These are phyloP conservation scores for Mikania micrantha DNA, from an alignment of 129 eudicot genomes.

Conservation along the genomic window DNA sequence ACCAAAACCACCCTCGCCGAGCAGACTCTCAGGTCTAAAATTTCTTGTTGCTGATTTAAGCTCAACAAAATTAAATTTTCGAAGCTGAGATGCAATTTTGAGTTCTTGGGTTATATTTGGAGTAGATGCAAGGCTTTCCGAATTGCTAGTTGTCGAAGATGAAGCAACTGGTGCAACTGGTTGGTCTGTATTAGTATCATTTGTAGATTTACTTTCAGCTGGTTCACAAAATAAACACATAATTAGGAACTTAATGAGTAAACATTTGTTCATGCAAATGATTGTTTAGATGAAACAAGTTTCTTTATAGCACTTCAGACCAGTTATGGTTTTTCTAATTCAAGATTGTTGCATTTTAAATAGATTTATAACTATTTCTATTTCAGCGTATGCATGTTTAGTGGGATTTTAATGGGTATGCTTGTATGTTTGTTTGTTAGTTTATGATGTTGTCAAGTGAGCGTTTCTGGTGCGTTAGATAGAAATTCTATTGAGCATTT, in stretches of 20 bases:
- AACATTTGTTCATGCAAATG: background rate
- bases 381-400: background rate
- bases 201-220: slow-evolving; percentile 63
- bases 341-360: background rate
- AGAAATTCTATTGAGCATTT: background rate
- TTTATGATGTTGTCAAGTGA: background rate
- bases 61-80: slow-evolving; percentile 67
- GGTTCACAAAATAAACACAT: slow-evolving; percentile 17
- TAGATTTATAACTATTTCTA: background rate
- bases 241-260: slow-evolving; percentile 1
- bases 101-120: slow-evolving; percentile 65
- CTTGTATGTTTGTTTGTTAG: too few relatives aligned
- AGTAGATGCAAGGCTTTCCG: slow-evolving; percentile 65
- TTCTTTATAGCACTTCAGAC: background rate
- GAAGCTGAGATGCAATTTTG: slow-evolving; percentile 76
- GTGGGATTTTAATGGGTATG: too few relatives aligned
- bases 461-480: background rate
- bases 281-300: background rate
- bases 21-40: slow-evolving; percentile 85
- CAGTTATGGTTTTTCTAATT: background rate
- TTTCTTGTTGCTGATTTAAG: slow-evolving; percentile 83
- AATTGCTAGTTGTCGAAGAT: slow-evolving; percentile 69
- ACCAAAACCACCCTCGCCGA: slow-evolving; percentile 98
- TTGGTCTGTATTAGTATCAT: slow-evolving; percentile 60
- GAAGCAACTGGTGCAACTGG: slow-evolving; percentile 68